These are phyloP conservation scores for Penicillium ucsense DNA, from an alignment of 495 filamentous ascomycete species.

Conservation along the genomic window DNA sequence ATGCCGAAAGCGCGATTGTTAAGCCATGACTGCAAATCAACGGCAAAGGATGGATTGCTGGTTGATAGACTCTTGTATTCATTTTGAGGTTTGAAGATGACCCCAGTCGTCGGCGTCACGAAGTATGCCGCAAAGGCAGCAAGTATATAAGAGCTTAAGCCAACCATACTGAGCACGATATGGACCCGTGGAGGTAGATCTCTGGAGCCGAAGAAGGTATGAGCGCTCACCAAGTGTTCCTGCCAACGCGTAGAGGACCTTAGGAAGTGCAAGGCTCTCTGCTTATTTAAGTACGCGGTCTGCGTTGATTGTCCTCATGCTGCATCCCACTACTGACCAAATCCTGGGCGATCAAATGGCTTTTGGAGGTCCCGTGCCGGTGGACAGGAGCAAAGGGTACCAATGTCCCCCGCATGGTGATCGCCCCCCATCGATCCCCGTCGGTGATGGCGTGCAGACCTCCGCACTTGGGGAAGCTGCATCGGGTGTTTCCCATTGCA, in stretches of 20 bases:
- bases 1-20: slow-evolving; percentile 39
- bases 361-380: background rate
- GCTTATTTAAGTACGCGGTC: too few relatives aligned
- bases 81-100: slow-evolving; percentile 20
- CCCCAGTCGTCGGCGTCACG: background rate
- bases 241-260: too few relatives aligned
- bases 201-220: too few relatives aligned
- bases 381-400: background rate
- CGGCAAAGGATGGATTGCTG: slow-evolving; percentile 5
- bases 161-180: background rate
- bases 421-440: background rate
- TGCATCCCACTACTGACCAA: too few relatives aligned
- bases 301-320: too few relatives aligned
- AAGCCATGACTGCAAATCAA: slow-evolving; percentile 26
- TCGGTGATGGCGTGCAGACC: background rate
- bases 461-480: too few relatives aligned
- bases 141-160: background rate
- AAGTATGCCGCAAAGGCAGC: background rate
- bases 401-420: too few relatives aligned
- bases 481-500: slow-evolving; percentile 6
- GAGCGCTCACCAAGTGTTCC: too few relatives aligned
- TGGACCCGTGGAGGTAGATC: too few relatives aligned
- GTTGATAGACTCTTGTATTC: slow-evolving; percentile 5
- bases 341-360: too few relatives aligned
- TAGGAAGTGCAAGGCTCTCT: too few relatives aligned